phyloP scores from a whole-genome alignment of 108 stramenopile genomes.

The Cyclotella cryptica region DNA sequence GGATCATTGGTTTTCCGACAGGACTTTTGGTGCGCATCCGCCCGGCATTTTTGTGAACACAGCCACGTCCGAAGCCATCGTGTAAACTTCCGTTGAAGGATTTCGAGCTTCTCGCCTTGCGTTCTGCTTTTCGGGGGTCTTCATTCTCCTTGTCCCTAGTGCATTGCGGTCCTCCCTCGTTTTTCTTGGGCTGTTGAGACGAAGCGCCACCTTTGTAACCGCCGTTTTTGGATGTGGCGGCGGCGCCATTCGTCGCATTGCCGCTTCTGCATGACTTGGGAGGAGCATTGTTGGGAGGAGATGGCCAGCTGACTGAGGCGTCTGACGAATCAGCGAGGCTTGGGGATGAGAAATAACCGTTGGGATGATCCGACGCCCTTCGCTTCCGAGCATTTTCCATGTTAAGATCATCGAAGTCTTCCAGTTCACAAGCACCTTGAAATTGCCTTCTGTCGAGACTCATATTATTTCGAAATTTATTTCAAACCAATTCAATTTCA shows the following conservation, averaged over 20 bases:
- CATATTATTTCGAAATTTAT: too few species aligned
- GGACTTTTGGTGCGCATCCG: slow-evolving; percentile 7
- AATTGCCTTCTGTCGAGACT: too few species aligned
- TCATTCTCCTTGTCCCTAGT: background rate
- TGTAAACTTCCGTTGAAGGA: background rate
- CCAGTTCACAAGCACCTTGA: too few species aligned
- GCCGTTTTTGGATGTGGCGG: background rate
- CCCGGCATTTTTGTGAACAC: background rate
- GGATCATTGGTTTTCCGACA: slow-evolving; percentile 24
- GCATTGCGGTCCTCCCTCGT: slow-evolving; percentile 9
- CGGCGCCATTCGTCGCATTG: background rate
- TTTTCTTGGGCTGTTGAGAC: too few species aligned
- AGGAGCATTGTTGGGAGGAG: background rate
- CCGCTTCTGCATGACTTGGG: background rate
- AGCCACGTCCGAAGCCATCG: background rate
- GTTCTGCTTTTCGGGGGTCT: background rate
- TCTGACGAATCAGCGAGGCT: background rate
- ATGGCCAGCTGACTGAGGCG: background rate
- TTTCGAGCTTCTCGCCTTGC: background rate
- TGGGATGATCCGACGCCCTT: background rate
- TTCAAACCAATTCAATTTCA: too few species aligned
- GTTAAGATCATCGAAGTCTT: background rate
- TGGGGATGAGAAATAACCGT: background rate
- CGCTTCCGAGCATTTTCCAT: slow-evolving; percentile 1
- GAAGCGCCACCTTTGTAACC: background rate